Evolutionary conservation across 441 rosid species (phyloP), one percentile per base, ranked within the genome.

Genomic region (Syzygium malaccense): DNA sequence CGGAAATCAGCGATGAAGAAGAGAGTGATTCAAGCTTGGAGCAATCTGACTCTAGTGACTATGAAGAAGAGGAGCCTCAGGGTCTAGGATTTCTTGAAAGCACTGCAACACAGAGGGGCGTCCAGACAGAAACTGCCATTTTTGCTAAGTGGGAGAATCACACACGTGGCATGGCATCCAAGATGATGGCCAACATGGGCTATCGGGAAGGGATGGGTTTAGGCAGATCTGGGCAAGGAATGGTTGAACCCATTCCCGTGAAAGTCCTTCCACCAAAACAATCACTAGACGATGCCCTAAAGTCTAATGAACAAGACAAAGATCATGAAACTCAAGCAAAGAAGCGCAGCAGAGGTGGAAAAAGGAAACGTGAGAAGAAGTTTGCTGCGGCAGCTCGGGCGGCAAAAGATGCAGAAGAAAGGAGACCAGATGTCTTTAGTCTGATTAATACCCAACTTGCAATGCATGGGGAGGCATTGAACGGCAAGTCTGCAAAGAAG

Each of bases 61-160:
- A 85, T 83, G 98, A 94, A 66, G 98, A 95, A 88, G 98, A 93
- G 48, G 87, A 88, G 51, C 88, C 92, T 56, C 91, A 93, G 89
- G 99, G 99, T 86, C 87, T 98, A 89, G 99, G 99, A 87, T 93
- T 97, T 92, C 89, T 94, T 68, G 97, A 91, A 85, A 92, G 92
- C 93, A 91, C 93, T 68, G 86, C 92, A 85, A 92, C 88, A 88
- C 94, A 89, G 90, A 94, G 94, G 90, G 99, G 99, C 25, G 85
- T 95, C 68, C 99, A 95, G 91, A 96, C 92, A 28, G 98, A 96
- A 37, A 98, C 99, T 23, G 93, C 93, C 55, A 90, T 95, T 89
- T 98, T 96, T 91, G 98, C 99, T 4, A 96, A 94, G 90, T 98
- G 99, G 99, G 99, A 98, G 94, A 98, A 96, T 90, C 99, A 97